These are phyloP conservation scores for Colletotrichum shisoi DNA, from an alignment of 2,329 filamentous ascomycete genomes.

Conservation along the genomic window DNA sequence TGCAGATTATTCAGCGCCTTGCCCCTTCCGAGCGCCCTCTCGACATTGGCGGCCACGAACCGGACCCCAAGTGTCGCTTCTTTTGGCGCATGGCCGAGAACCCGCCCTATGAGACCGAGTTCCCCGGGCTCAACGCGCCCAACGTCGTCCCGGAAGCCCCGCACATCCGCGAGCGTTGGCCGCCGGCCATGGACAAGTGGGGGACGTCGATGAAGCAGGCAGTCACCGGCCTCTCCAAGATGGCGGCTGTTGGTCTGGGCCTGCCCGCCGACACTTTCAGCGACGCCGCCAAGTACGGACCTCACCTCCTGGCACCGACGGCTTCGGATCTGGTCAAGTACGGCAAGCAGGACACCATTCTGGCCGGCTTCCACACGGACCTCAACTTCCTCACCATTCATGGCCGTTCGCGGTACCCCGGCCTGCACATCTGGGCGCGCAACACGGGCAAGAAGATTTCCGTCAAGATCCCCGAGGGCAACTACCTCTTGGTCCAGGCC, in stretches of 20 bases:
- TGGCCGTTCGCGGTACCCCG: slow-evolving; percentile 68
- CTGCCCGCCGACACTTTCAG: slow-evolving; percentile 62
- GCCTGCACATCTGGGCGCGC: slow-evolving; percentile 69
- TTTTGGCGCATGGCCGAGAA: slow-evolving; percentile 67
- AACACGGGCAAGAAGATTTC: slow-evolving; percentile 67
- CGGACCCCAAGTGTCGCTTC: slow-evolving; percentile 70
- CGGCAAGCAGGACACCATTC: slow-evolving; percentile 63
- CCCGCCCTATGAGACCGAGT: slow-evolving; percentile 63
- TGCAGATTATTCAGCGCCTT: slow-evolving; percentile 64
- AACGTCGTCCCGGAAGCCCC: slow-evolving; percentile 63
- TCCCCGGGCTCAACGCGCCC: slow-evolving; percentile 62
- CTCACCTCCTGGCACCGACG: slow-evolving; percentile 68
- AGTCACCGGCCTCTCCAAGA: slow-evolving; percentile 65
- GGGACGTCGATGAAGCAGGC: slow-evolving; percentile 67
- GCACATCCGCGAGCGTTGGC: slow-evolving; percentile 61
- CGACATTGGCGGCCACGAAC: slow-evolving; percentile 63
- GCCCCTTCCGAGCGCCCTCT: slow-evolving; percentile 64
- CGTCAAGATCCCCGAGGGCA: slow-evolving; percentile 65
- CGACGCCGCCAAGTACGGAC: slow-evolving; percentile 65
- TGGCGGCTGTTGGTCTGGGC: slow-evolving; percentile 65
- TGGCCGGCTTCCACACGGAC: slow-evolving; percentile 70
- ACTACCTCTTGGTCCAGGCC: slow-evolving; percentile 67
- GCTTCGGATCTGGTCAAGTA: slow-evolving; percentile 65
- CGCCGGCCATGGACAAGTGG: slow-evolving; percentile 64
- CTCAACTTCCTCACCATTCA: slow-evolving; percentile 72